These are phyloP conservation scores for Leccinum incarnatum DNA, from an alignment of 768 basidiomycete genomes.

Conservation along the genomic window DNA sequence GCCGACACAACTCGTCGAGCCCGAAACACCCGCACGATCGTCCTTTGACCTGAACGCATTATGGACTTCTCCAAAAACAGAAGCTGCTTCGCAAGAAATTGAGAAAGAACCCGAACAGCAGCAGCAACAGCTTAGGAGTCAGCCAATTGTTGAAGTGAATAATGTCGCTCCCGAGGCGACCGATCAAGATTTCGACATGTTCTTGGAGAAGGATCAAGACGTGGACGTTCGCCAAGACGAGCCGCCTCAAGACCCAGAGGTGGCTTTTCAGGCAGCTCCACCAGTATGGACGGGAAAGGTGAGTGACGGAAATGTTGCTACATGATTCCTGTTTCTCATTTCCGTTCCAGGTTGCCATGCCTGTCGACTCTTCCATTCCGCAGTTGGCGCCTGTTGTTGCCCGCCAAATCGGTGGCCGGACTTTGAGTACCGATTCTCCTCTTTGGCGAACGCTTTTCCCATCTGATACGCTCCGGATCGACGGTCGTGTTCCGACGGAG, in stretches of 20 bases:
- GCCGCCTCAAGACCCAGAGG: constrained; percentile 41
- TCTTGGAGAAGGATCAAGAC: constrained; percentile 61
- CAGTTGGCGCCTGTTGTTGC: constrained; percentile 67
- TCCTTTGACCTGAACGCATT: constrained; percentile 74
- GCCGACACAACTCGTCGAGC: constrained; percentile 30
- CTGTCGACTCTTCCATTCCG: constrained; percentile 66
- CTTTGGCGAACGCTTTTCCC: constrained; percentile 82
- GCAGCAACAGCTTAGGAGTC: constrained; percentile 37
- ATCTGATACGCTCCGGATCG: constrained; percentile 64
- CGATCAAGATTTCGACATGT: constrained; percentile 87
- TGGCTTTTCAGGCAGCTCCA: constrained; percentile 52
- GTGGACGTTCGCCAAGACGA: constrained; percentile 23
- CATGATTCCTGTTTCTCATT: constrained; percentile 11
- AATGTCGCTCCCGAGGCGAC: constrained; percentile 43
- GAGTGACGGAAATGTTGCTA: constrained; percentile 21
- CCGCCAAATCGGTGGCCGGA: constrained; percentile 76
- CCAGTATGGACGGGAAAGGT: constrained; percentile 78
- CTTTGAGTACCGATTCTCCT: constrained; percentile 50
- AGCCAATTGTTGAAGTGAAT: constrained; percentile 48
- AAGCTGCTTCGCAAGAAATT: constrained; percentile 17
- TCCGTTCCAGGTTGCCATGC: constrained; percentile 66
- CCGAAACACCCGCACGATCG: constrained; percentile 43
- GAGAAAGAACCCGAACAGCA: constrained; percentile 27
- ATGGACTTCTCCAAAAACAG: constrained; percentile 56
- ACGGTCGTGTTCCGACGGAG: constrained; percentile 79